These are phyloP conservation scores for Plenodomus tracheiphilus DNA, from an alignment of 2,329 filamentous ascomycete species.

Conservation along the genomic window DNA sequence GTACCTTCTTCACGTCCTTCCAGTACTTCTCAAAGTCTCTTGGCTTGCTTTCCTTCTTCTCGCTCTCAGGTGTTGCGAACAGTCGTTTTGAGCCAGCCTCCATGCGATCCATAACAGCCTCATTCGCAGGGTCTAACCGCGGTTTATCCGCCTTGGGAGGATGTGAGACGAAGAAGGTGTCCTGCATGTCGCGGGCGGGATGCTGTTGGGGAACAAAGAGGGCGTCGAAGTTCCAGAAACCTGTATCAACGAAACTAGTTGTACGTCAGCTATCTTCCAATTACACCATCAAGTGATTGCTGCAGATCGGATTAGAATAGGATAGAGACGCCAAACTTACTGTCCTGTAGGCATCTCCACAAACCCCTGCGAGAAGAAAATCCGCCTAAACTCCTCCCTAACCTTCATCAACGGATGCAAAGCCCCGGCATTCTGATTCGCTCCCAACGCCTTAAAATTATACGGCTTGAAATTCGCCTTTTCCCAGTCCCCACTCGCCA, in stretches of 20 bases:
- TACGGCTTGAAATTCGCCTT: conserved; percentile 84
- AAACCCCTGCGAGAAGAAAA: conserved; percentile 99
- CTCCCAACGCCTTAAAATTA: conserved; percentile 74
- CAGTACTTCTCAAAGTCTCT: conserved; percentile 83
- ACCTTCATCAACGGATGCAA: conserved; percentile 80
- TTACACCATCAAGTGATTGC: too few relatives aligned
- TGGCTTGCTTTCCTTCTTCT: conserved; percentile 54
- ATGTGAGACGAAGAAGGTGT: conserved; percentile 98
- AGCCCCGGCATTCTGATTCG: conserved; percentile 59
- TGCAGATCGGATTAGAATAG: not conserved
- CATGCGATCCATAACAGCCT: conserved; percentile 54
- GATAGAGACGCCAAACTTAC: conserved; percentile 33
- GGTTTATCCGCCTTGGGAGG: conserved; percentile 73
- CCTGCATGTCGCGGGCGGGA: conserved; percentile 93
- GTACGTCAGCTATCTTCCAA: not conserved
- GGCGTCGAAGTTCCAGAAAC: conserved; percentile 99
- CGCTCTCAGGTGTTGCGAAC: conserved; percentile 57
- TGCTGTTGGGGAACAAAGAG: conserved; percentile 98
- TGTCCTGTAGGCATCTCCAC: conserved; percentile 95
- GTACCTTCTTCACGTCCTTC: conserved; percentile 83
- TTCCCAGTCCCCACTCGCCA: conserved; percentile 87
- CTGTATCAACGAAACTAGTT: conserved; percentile 80
- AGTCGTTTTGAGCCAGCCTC: conserved; percentile 56
- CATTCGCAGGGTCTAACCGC: conserved; percentile 57
- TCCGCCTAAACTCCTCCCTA: conserved; percentile 90